Evolutionary conservation across 2,329 filamentous ascomycete genomes (phyloP).

Genomic region (Neofusicoccum sp.): DNA sequence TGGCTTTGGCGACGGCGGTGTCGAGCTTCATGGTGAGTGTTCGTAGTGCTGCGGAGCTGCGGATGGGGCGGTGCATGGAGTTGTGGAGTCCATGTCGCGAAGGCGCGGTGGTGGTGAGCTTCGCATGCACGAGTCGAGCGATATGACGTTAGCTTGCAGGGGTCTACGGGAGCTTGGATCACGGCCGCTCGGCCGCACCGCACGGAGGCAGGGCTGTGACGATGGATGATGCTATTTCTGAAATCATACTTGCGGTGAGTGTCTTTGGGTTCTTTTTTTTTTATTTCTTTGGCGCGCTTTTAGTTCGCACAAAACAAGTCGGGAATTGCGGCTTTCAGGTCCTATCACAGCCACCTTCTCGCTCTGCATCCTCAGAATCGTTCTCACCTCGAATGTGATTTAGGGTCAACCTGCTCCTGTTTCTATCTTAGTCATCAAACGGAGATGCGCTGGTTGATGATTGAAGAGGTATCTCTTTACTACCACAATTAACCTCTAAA

Average conservation of each 20-base stretch:
- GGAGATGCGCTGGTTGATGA: no score
- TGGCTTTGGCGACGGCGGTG: conserved; percentile 61
- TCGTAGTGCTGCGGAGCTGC: background rate
- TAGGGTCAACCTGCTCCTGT: no score
- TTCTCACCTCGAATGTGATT: no score
- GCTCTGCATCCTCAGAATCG: no score
- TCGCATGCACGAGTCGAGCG: background rate
- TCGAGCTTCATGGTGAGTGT: conserved; percentile 57
- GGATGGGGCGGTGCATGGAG: background rate
- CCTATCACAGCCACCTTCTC: no score
- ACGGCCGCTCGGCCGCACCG: background rate
- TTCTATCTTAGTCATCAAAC: no score
- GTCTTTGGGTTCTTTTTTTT: no score
- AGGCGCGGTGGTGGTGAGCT: background rate
- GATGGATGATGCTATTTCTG: background rate
- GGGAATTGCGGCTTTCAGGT: no score
- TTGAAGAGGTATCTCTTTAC: no score
- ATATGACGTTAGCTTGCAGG: conserved; percentile 14
- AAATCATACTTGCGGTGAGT: background rate
- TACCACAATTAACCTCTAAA: no score
- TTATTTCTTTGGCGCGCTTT: background rate
- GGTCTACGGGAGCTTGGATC: conserved; percentile 11
- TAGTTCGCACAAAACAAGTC: no score
- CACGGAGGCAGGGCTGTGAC: background rate
- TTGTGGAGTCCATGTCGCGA: background rate